Percentiles rank a stretch among this genome's conserved stretches.
Conservation (phyloP, 1,284 basidiomycete genomes). For the Cryptococcus floricola region DNA sequence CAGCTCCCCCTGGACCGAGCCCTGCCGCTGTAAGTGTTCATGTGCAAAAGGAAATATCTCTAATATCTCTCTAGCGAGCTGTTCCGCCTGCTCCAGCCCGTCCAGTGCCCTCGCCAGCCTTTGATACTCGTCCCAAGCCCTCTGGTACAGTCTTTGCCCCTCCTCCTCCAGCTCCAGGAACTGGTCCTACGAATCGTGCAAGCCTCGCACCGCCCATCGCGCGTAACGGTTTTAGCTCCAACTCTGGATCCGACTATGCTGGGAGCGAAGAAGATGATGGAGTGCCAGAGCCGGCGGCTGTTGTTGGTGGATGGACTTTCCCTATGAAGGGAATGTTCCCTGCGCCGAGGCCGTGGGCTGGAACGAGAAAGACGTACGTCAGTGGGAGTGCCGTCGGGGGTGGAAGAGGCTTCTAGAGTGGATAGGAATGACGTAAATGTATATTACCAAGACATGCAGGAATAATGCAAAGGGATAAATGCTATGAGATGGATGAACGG, state of each 20-base stretch:
- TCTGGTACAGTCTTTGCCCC: constrained; percentile 29
- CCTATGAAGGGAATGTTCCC: constrained; percentile 51
- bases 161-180: constrained; percentile 29
- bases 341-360: constrained; percentile 39
- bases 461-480: background rate
- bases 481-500: background rate
- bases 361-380: constrained; percentile 42
- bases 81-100: constrained; percentile 7
- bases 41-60: background rate
- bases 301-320: constrained; percentile 46
- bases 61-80: background rate
- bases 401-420: constrained; percentile 34
- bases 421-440: background rate
- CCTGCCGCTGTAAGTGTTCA: constrained; percentile 22
- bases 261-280: constrained; percentile 12
- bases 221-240: constrained; percentile 4
- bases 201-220: constrained; percentile 30
- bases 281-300: constrained; percentile 41
- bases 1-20: constrained; percentile 27
- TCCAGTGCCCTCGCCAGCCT: constrained; percentile 14
- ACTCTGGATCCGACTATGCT: background rate
- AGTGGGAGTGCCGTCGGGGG: constrained; percentile 40
- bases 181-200: constrained; percentile 15
- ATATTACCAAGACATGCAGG: background rate
- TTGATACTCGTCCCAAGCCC: constrained; percentile 21